Evolutionary conservation across 768 basidiomycete genomes (phyloP), one percentile per base, ranked within the genome.

Genomic region (Podaxis sp.): DNA sequence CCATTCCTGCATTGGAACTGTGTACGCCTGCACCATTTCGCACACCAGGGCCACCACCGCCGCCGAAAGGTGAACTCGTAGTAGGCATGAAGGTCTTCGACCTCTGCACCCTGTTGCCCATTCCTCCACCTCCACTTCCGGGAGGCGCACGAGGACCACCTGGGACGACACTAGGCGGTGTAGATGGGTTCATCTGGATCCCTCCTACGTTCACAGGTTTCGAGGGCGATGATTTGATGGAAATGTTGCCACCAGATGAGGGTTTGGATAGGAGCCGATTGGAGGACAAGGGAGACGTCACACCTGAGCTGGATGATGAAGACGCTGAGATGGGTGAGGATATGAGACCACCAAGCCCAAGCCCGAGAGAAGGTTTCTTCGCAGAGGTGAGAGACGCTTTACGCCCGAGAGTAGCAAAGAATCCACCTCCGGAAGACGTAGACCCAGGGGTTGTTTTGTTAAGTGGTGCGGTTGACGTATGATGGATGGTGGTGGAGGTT

Each of bases 381-480:
- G 65, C 58, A 19, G 73, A 67, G 1, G 73, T 70, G 9, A 79
- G 65, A 69, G 91, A 92, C 22, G 84, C 79, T 70, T 87, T 92
- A 26, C 91, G 81, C 12, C 90, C 88, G 15, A 93, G 80, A 0
- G 90, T 87, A 3, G 91, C 79, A 70, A 93, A 89, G 75, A 93
- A 92, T 40, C 81, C 84, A 9, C 84, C 82, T 60, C 49, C 38
- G 24, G 59, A 52, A 17, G 59, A 24, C 19, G 13, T 1, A 26
- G 22, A 24, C 22, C 19, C 22, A 24, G 49, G 49, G 12, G 13
- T 24, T 11, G 12, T 24, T 15, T 51, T 51, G 19, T 12, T 51
- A 28, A 22, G 59, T 15, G 36, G 52, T 11, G 59, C 22, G 11
- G 52, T 19, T 26, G 39, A 33, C 38, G 46, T 56, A 13, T 51